These are phyloP conservation scores for Thielaviopsis musarum DNA, from an alignment of 2,329 filamentous ascomycete species.

Conservation along the genomic window DNA sequence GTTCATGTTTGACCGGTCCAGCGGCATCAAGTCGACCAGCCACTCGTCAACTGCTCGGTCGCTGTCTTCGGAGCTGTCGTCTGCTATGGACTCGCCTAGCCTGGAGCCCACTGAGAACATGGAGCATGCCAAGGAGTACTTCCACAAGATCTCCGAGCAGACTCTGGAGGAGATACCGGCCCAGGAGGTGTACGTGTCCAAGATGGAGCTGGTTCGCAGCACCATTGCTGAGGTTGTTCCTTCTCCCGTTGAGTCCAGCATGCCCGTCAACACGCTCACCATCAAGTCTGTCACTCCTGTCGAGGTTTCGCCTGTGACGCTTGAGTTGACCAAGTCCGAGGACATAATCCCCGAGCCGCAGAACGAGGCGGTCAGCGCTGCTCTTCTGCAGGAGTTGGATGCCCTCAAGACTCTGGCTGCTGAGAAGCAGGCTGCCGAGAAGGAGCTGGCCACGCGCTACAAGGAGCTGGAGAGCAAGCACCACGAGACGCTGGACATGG, in stretches of 20 bases:
- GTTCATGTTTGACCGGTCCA: conserved; percentile 70
- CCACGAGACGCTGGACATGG: conserved; percentile 62
- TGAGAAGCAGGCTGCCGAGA: conserved; percentile 63
- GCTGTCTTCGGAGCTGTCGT: conserved; percentile 86
- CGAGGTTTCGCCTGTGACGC: neutral
- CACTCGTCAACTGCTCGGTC: conserved; percentile 65
- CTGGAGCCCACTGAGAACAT: conserved; percentile 34
- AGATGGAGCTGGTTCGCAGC: conserved; percentile 7
- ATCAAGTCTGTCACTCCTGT: conserved; percentile 6
- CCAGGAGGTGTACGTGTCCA: neutral
- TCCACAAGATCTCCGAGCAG: conserved; percentile 2
- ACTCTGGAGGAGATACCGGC: neutral
- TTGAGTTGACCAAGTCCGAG: conserved; percentile 1
- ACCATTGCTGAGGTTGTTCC: conserved; percentile 8
- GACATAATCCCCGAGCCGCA: neutral
- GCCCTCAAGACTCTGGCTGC: conserved; percentile 51
- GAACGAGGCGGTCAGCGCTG: conserved; percentile 19
- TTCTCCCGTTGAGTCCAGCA: neutral
- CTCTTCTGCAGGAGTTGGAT: conserved; percentile 49
- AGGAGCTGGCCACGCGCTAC: conserved; percentile 59
- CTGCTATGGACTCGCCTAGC: conserved; percentile 58
- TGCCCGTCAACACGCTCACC: neutral
- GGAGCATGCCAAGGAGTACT: conserved; percentile 25
- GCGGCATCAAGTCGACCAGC: conserved; percentile 49
- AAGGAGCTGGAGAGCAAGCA: conserved; percentile 71